Percentiles rank a stretch among this genome's conserved stretches.
phyloP scores from a whole-genome alignment of 805 yeast species.

The Spencermartinsiella europaea region DNA sequence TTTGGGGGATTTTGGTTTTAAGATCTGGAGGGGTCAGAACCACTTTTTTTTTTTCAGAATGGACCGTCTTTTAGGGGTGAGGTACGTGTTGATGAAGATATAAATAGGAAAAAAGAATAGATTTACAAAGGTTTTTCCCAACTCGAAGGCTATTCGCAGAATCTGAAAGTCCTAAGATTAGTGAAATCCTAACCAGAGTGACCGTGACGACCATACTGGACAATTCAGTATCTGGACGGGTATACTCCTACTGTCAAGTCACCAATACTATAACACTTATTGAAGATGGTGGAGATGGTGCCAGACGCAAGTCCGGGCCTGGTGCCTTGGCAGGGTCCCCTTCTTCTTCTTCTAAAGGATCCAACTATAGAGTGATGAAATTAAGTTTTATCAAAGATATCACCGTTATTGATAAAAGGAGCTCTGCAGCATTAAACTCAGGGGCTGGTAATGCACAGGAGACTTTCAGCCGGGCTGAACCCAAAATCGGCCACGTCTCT shows the following conservation, averaged over 20 bases:
- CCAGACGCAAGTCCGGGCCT: not conserved
- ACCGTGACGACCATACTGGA: constrained; percentile 57
- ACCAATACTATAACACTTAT: constrained; percentile 41
- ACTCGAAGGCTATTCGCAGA: no score
- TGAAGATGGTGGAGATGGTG: constrained; percentile 21
- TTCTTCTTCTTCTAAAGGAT: constrained; percentile 1
- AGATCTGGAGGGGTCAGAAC: no score
- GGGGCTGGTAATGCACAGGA: constrained; percentile 18
- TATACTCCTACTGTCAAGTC: constrained; percentile 53
- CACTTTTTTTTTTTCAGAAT: no score
- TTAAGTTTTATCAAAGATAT: constrained; percentile 53
- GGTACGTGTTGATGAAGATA: constrained; percentile 5
- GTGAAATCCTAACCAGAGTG: constrained; percentile 40
- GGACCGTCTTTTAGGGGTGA: constrained; percentile 8
- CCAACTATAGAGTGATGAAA: constrained; percentile 48
- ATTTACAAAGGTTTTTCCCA: no score
- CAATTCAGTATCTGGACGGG: constrained; percentile 51
- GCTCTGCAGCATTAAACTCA: constrained; percentile 13
- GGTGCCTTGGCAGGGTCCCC: not conserved
- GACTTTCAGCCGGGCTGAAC: constrained; percentile 30
- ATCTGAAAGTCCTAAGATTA: no score
- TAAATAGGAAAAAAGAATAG: no score
- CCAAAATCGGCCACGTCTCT: constrained; percentile 34
- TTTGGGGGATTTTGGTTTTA: no score
- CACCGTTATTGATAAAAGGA: constrained; percentile 38